Evolutionary conservation across 305 asterid species (phyloP), one percentile per base, ranked within the genome.

Genomic region (Ajuga reptans): DNA sequence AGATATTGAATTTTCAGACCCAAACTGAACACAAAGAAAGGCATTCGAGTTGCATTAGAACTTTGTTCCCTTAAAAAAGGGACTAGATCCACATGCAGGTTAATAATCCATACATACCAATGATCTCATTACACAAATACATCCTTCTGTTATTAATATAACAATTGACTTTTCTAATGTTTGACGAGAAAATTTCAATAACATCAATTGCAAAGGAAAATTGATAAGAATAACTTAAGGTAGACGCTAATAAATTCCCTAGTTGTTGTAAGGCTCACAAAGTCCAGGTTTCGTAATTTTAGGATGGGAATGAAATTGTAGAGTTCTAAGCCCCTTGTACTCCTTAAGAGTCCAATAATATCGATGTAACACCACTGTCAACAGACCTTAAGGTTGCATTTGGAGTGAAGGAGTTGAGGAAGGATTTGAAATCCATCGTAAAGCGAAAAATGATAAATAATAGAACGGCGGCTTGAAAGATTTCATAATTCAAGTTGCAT

Each of bases 11-110:
- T 63, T 60, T 69, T 78, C 82, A 24, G 75, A 53, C 63, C 72
- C 83, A 74, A 87, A 84, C 97, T 91, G 89, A 80, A 82, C 39
- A 71, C 18, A 69, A 3, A 67, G 59, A 42, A 14, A 29, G 41
- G 49, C 27, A 18, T 53, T 39, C 14, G 16, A 27, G 59, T 54
- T n/a, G 10, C 7, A 33, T 21, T 21, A 0, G 27, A 21, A 21
- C 27, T 21, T 21, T 21, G 27, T 21, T 21, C 27, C 27, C 27
- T 2, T n/a, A 27, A 31, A 31, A 31, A 3, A 31, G 0, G 0
- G 4, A 5, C 36, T 31, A 31, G 36, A 31, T 59, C 45, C 58
- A 36, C 24, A 41, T n/a, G 24, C 53, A 51, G 34, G 62, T 11
- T 49, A 55, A 66, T 49, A 55, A 66, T 29, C 31, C 56, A 16